phyloP scores from a whole-genome alignment of 176 grass and related monocot genomes.

The Avena eriantha region DNA sequence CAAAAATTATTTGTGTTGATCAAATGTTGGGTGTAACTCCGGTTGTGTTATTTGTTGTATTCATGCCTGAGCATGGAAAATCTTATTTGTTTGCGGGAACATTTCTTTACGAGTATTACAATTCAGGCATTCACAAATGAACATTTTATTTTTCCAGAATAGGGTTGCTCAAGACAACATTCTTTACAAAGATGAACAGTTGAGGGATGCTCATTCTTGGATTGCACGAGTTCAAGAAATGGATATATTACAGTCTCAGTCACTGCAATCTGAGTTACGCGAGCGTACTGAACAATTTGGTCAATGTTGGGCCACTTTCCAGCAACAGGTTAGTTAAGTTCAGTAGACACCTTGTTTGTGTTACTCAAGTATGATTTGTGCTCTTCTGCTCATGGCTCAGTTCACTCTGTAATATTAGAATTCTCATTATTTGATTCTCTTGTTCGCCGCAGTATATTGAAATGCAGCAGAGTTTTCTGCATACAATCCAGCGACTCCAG shows the following conservation, averaged over 20 bases:
- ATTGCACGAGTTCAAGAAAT: conserved; percentile 91
- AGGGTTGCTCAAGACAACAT: conserved; percentile 91
- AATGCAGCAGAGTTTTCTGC: conserved; percentile 83
- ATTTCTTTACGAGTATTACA: conserved; percentile 24
- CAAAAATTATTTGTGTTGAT: not conserved
- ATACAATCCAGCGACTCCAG: conserved; percentile 89
- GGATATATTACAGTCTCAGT: conserved; percentile 88
- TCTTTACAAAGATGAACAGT: conserved; percentile 95
- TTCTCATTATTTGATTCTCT: conserved; percentile 8
- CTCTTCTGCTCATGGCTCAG: conserved; percentile 21
- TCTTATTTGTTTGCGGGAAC: conserved; percentile 4
- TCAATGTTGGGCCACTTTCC: conserved; percentile 87
- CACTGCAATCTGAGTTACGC: conserved; percentile 80
- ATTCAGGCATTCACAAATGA: conserved; percentile 2
- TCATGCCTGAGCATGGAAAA: not conserved
- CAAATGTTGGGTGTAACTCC: not conserved
- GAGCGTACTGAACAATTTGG: conserved; percentile 95
- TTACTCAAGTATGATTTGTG: not conserved
- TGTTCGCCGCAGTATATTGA: conserved; percentile 73
- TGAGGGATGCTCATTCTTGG: conserved; percentile 97
- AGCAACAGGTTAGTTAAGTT: conserved; percentile 67
- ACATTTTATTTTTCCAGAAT: conserved; percentile 66
- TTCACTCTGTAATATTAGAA: not conserved
- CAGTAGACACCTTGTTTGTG: not conserved
- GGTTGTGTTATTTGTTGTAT: conserved; percentile 31